Percentiles rank a stretch among this genome's conserved stretches.
Conservation (phyloP, 495 filamentous ascomycete genomes). For the Pyrenopolyporus hunteri region DNA sequence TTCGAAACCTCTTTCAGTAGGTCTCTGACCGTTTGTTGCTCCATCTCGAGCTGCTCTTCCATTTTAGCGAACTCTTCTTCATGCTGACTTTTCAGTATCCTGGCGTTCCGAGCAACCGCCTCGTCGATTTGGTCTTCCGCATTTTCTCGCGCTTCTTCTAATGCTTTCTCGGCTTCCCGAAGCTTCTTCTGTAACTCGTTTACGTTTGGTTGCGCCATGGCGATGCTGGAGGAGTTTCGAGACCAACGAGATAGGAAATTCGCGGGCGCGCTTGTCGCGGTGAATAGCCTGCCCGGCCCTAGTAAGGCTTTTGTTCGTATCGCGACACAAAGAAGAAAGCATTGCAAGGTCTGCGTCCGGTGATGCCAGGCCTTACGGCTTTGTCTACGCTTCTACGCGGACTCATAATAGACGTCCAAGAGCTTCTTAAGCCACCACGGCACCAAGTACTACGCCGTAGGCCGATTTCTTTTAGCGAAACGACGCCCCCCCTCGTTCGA, state of each 20-base stretch:
- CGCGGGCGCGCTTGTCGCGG: neutral
- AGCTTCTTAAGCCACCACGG: neutral
- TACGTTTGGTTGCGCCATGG: neutral
- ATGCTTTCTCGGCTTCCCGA: too few relatives aligned
- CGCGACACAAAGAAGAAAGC: constrained; percentile 20
- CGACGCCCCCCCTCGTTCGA: constrained; percentile 1
- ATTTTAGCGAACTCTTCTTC: too few relatives aligned
- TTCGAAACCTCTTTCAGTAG: too few relatives aligned
- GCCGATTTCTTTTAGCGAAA: constrained; percentile 3
- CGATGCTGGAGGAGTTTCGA: neutral
- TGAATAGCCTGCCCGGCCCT: constrained; percentile 3
- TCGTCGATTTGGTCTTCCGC: too few relatives aligned
- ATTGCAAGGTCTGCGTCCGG: constrained; percentile 16
- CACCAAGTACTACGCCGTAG: neutral
- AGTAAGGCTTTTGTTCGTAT: constrained; percentile 21
- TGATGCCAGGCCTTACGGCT: constrained; percentile 1
- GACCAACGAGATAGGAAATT: neutral
- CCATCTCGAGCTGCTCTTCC: too few relatives aligned
- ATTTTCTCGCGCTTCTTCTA: too few relatives aligned
- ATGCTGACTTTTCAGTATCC: too few relatives aligned
- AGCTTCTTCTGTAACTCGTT: too few relatives aligned
- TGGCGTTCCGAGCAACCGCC: too few relatives aligned
- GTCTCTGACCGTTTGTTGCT: too few relatives aligned
- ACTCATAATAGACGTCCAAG: neutral
- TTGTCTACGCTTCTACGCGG: constrained; percentile 15